Evolutionary conservation across 192 early-diverging fungal species (phyloP), one percentile per base, ranked within the genome.

Genomic region (Coemansia sp.): DNA sequence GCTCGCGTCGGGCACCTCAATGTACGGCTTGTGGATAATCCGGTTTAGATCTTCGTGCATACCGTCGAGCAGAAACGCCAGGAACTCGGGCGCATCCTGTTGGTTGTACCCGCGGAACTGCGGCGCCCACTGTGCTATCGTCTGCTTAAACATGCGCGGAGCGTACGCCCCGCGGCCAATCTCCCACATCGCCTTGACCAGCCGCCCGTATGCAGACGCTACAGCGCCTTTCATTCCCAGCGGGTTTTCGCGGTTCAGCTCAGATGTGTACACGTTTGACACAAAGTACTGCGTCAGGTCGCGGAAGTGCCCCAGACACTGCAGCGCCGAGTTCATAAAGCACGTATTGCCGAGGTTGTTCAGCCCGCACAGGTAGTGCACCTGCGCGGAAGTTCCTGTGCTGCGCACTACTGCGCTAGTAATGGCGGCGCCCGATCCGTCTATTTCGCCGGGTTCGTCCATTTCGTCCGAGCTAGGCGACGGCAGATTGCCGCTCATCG

Each of bases 241-340:
- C 4, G 89, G 88, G 33, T 90, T 91, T 9, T 85, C 85, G 35
- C 63, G 66, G 65, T 91, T 91, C 25, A 91, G 61, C 31, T 91
- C 89, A 14, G 68, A 55, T 18, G 69, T 79, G 60, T 87, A 87
- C 18, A 69, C 73, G 29, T 68, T 66, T 21, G 80, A 73, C 56
- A 88, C 68, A 61, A 91, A 84, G 61, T 84, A 91, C 23, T 72
- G 71, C 18, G 83, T 82, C 19, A 94, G 80, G 28, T 84, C 80
- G 6, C 82, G 62, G 46, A 88, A 88, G 56, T 91, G 88, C 38
- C 87, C 87, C 33, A 97, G 72, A 59, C 95, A 97, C 75, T 95
- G 92, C n/a, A 95, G 65, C 9, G 89, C 91, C 6, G 89, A 89
- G 73, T 92, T 93, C 92, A 94, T 94, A 61, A 89, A 94, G 76